A percentile compares a stretch with the other conserved stretches of the same genome.
Evolutionary conservation across 495 filamentous ascomycete species (phyloP).

Genomic region (Neurospora sp.): DNA sequence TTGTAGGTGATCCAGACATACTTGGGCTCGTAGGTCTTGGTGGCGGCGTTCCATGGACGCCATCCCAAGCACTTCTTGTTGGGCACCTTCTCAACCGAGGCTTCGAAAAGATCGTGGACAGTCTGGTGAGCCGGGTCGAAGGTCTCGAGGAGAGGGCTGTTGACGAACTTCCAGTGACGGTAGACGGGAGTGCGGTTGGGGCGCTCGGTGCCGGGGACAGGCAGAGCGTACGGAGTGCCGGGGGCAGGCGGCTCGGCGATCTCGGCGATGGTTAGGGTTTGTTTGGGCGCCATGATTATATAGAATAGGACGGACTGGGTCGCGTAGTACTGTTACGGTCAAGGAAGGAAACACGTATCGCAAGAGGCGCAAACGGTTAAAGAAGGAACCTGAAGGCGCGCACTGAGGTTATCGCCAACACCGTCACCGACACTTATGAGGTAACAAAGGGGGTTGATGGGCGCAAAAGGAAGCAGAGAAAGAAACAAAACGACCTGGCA

Average conservation of each 20-base stretch:
- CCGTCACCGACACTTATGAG: conserved; percentile 2
- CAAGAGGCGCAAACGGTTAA: background rate
- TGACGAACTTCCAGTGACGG: conserved; percentile 66
- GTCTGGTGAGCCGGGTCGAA: conserved; percentile 64
- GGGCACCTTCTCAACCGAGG: conserved; percentile 43
- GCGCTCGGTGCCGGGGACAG: conserved; percentile 62
- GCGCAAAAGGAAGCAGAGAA: background rate
- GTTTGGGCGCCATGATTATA: conserved; percentile 24
- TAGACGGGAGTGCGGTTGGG: conserved; percentile 69
- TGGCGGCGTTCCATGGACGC: conserved; percentile 65
- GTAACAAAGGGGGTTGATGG: background rate
- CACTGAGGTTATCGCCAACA: conserved; percentile 1
- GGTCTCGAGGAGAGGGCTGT: conserved; percentile 60
- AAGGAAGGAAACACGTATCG: background rate
- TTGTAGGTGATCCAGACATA: conserved; percentile 81
- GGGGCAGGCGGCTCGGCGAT: conserved; percentile 42
- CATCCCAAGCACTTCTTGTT: conserved; percentile 66
- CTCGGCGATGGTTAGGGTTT: too few relatives aligned
- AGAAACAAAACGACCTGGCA: background rate
- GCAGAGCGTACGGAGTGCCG: conserved; percentile 52
- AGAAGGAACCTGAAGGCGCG: background rate
- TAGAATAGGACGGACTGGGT: background rate
- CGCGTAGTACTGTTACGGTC: background rate
- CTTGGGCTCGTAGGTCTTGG: conserved; percentile 60
- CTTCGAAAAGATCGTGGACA: conserved; percentile 74